These are phyloP conservation scores for Sporothrix inflata DNA, from an alignment of 2,329 filamentous ascomycete genomes.

Conservation along the genomic window DNA sequence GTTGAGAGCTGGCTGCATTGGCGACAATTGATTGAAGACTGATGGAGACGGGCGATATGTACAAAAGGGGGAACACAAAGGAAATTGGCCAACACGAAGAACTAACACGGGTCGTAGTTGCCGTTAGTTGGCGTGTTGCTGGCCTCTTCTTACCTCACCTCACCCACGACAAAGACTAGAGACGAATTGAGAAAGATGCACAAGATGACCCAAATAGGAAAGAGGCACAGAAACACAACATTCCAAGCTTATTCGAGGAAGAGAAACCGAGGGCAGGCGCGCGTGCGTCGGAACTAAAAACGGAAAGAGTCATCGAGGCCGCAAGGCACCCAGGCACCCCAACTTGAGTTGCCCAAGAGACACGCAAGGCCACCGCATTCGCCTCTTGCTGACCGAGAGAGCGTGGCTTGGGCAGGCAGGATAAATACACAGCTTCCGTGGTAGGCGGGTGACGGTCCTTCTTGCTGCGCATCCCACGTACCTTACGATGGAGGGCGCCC, in stretches of 20 bases:
- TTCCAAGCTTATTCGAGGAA: not conserved
- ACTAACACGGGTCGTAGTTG: not conserved
- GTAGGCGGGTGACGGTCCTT: not conserved
- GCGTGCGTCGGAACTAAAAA: not conserved
- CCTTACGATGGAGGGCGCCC: not conserved
- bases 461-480: conserved; percentile 8
- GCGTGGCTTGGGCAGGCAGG: conserved; percentile 6
- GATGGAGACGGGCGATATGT: too few species aligned
- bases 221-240: not conserved
- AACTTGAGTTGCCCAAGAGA: not conserved
- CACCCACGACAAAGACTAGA: not conserved
- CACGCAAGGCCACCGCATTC: not conserved
- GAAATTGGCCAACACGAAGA: not conserved
- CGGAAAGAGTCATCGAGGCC: conserved; percentile 12
- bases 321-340: not conserved
- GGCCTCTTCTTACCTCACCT: not conserved
- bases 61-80: not conserved
- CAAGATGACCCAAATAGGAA: not conserved
- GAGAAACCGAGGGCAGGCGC: not conserved
- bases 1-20: not conserved
- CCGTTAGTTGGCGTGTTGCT: not conserved
- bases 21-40: not conserved
- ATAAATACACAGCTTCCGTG: conserved; percentile 9
- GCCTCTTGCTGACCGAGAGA: not conserved
- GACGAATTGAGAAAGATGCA: not conserved